These are phyloP conservation scores for Plasmodium gonderi DNA, from an alignment of 169 alveolate species.

Conservation along the genomic window DNA sequence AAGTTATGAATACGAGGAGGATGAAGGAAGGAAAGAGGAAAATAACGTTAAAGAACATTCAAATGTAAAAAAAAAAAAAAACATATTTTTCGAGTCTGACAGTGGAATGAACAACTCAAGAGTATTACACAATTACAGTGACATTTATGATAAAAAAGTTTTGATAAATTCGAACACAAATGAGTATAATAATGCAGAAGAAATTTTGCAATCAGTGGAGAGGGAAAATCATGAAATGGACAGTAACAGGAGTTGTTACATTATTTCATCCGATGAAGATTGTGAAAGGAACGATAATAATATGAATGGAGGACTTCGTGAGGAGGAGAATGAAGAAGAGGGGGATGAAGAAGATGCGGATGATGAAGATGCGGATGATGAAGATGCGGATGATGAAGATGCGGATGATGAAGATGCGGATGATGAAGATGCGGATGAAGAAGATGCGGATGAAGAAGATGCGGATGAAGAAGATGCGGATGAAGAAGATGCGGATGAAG, in stretches of 20 bases:
- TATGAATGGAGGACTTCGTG: not conserved
- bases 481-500: too few relatives aligned
- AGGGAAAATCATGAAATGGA: slow-evolving; percentile 8
- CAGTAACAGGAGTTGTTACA: slow-evolving; percentile 33
- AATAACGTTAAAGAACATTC: not conserved
- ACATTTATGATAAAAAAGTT: not conserved
- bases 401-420: not conserved
- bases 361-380: not conserved
- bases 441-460: too few relatives aligned
- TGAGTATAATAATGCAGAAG: not conserved
- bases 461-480: too few relatives aligned
- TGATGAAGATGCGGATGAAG: not conserved
- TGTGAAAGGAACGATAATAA: not conserved
- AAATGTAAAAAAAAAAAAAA: not conserved
- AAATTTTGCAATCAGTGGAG: not conserved
- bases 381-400: not conserved
- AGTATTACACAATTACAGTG: not conserved
- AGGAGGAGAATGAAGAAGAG: slow-evolving; percentile 3
- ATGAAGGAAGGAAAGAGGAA: not conserved
- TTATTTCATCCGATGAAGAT: slow-evolving; percentile 52
- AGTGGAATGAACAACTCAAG: not conserved
- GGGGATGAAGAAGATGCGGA: not conserved
- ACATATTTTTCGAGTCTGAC: not conserved
- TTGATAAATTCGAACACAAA: not conserved
- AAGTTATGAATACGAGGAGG: not conserved